Percentiles rank a stretch among this genome's conserved stretches.
Conservation (phyloP, 495 filamentous ascomycete genomes). For the Neurospora sp. region DNA sequence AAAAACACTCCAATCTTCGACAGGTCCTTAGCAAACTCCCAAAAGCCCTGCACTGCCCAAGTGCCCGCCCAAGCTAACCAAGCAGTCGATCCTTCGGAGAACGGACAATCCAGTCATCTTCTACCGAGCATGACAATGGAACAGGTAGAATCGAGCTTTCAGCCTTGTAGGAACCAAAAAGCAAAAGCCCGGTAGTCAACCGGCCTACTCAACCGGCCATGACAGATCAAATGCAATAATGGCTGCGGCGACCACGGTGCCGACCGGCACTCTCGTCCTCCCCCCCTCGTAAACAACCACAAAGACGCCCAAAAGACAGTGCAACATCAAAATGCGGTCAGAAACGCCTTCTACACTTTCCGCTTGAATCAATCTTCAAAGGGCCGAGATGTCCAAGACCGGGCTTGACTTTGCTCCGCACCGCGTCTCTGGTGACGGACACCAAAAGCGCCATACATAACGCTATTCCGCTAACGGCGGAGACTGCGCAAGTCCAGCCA, state of each 20-base stretch:
- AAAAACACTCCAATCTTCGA: background rate
- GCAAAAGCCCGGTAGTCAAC: background rate
- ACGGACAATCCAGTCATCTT: background rate
- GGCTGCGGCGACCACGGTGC: background rate
- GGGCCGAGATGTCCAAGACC: background rate
- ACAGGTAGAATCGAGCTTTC: background rate
- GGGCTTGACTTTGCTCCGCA: background rate
- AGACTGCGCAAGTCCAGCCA: too few relatives aligned
- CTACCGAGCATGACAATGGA: background rate
- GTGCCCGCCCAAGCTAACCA: background rate
- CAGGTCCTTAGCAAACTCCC: background rate
- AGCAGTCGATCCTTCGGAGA: background rate
- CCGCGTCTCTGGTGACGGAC: background rate
- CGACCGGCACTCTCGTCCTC: background rate
- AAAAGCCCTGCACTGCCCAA: background rate
- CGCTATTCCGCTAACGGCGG: background rate
- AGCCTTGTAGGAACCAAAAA: background rate
- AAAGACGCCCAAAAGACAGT: background rate
- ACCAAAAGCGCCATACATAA: background rate
- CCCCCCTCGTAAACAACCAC: background rate
- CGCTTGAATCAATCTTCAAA: background rate
- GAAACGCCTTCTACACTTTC: background rate
- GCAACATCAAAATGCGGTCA: background rate
- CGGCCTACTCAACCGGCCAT: background rate
- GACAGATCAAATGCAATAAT: background rate